Evolutionary conservation across 805 yeast species (phyloP), one percentile per base, ranked within the genome.

Genomic region (Alloascoidea africana): DNA sequence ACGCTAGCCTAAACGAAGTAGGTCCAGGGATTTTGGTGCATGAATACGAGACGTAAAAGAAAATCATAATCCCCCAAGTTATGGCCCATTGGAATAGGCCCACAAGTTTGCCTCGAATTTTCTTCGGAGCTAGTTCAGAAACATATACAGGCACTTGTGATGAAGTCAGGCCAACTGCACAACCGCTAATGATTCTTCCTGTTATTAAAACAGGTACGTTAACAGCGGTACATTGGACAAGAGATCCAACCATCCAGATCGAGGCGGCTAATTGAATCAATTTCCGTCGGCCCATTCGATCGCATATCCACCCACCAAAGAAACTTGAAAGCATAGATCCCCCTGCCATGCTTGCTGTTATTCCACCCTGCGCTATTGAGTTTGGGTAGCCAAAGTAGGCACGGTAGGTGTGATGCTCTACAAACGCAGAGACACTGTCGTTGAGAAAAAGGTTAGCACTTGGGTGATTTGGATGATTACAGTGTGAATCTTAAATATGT

Each of bases 1-100:
- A 64, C 40, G 74, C 80, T 16, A 70, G 51, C n/a, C 30, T 23
- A 23, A 23, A 23, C n/a, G 16, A 8, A 5, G 11, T 8, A 8
- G 11, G 14, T 11, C 17, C 36, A 16, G 5, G n/a, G 27, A 34
- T 14, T 14, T 18, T 34, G n/a, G 8, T 11, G 27, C n/a, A 34
- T 11, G 19, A 13, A 34, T 5, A 34, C 8, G 19, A 11, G 17
- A 34, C 32, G 18, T 34, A 34, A n/a, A 8, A 34, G 32, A 34
- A 16, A 13, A 34, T 14, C 6, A 34, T 16, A 5, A 34, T 34
- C 5, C 36, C 36, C 8, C 16, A 8, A 11, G 36, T 34, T 16
- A 34, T 6, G 5, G 13, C 8, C n/a, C 14, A 18, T 17, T 34
- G 36, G 5, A 34, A 18, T 6, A 34, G 11, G 14, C 27, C 16